phyloP scores from a whole-genome alignment of 2,329 filamentous ascomycete genomes.

The Trichoderma brevicompactum region DNA sequence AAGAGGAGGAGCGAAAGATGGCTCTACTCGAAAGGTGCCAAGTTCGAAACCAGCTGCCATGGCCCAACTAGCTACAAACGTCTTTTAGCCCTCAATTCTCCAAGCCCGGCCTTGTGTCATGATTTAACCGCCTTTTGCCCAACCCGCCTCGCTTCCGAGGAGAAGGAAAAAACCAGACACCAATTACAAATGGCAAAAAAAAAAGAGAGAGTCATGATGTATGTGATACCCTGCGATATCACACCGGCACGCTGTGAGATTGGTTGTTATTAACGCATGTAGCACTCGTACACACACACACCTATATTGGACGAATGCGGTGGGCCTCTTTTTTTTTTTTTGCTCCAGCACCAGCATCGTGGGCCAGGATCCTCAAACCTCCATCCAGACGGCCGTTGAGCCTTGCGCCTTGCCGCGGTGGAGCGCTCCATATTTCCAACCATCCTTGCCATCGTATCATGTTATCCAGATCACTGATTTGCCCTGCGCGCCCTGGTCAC shows the following conservation, averaged over 20 bases:
- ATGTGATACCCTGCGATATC: neutral
- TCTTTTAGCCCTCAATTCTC: too few relatives aligned
- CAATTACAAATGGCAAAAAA: neutral
- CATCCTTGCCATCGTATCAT: slow-evolving; percentile 11
- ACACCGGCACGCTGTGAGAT: neutral
- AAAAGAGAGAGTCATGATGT: neutral
- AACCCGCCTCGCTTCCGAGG: neutral
- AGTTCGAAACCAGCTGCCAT: too few relatives aligned
- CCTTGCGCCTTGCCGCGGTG: slow-evolving; percentile 24
- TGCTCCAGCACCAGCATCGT: neutral
- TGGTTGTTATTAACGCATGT: neutral
- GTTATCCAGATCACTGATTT: slow-evolving; percentile 6
- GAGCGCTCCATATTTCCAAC: slow-evolving; percentile 22
- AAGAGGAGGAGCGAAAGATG: too few relatives aligned
- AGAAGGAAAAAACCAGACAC: neutral
- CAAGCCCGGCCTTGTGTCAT: too few relatives aligned
- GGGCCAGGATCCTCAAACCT: neutral
- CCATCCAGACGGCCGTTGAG: slow-evolving; percentile 7
- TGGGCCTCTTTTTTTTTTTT: neutral
- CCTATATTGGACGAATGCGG: neutral
- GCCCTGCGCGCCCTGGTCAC: neutral
- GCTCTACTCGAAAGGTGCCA: too few relatives aligned
- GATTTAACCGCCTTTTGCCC: too few relatives aligned
- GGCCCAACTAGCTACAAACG: too few relatives aligned
- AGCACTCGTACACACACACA: neutral